These are phyloP conservation scores for Solanum commersonii DNA, from an alignment of 257 asterid genomes.

Conservation along the genomic window DNA sequence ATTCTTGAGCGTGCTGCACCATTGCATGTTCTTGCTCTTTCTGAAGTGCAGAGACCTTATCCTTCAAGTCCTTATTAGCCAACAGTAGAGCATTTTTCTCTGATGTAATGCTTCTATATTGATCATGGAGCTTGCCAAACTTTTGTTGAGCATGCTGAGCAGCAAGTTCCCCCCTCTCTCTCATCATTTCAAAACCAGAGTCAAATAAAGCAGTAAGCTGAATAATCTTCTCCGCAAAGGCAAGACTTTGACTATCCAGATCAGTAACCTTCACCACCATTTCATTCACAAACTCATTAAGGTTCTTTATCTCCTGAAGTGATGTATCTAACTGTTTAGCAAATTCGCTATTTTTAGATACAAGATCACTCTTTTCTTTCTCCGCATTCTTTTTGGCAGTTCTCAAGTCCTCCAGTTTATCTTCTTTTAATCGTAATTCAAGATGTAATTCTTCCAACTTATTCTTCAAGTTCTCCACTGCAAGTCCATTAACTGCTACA, in stretches of 20 bases:
- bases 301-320: slow-evolving; percentile 49
- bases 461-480: slow-evolving; percentile 45
- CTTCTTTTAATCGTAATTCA: slow-evolving; percentile 60
- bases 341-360: slow-evolving; percentile 40
- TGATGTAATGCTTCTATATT: slow-evolving; percentile 25
- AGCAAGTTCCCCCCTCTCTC: slow-evolving; percentile 60
- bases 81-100: slow-evolving; percentile 55
- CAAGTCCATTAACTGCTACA: slow-evolving; percentile 37
- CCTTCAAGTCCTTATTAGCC: slow-evolving; percentile 51
- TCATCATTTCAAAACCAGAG: slow-evolving; percentile 51
- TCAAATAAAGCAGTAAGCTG: slow-evolving; percentile 63
- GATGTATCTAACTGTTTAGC: slow-evolving; percentile 47
- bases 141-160: slow-evolving; percentile 54
- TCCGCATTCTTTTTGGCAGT: slow-evolving; percentile 43
- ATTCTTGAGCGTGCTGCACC: slow-evolving; percentile 96
- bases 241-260: slow-evolving; percentile 67
- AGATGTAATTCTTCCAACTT: slow-evolving; percentile 55
- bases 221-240: slow-evolving; percentile 44
- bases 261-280: slow-evolving; percentile 51
- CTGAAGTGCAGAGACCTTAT: slow-evolving; percentile 64
- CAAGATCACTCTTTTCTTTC: slow-evolving; percentile 47
- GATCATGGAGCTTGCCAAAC: slow-evolving; percentile 48
- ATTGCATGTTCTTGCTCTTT: slow-evolving; percentile 74
- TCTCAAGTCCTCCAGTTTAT: slow-evolving; percentile 34
- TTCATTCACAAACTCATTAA: slow-evolving; percentile 53